Evolutionary conservation across 2,329 filamentous ascomycete genomes (phyloP), one percentile per base, ranked within the genome.

Genomic region (Sarocladium brachiariae): DNA sequence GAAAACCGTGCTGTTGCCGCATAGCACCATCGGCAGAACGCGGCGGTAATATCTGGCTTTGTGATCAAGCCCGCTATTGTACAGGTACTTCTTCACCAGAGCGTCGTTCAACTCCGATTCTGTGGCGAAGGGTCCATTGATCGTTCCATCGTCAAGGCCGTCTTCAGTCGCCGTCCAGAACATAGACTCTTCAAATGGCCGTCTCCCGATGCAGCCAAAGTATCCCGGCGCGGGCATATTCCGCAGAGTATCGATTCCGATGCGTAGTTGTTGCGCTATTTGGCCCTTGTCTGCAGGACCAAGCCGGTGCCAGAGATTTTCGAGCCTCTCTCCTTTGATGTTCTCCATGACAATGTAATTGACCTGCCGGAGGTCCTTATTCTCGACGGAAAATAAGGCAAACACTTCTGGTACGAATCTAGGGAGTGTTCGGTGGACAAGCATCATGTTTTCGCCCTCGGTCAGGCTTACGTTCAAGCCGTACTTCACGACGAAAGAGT

Each of bases 1-100:
- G 25, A 58, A 60, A 7, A 59, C 50, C 18, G n/a, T 1, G 33
- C 46, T 24, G 19, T 50, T 35, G 9, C 33, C 33, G 8, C 14
- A 10, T 10, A 35, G 14, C 9, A 16, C n/a, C 14, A 10, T 35
- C n/a, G 14, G 14, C 7, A 35, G 16, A 7, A n/a, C n/a, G 9
- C 14, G 7, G 5, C 33, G 33, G 33, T 35, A 35, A 16, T 14
- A 35, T 35, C 8, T n/a, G 9, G 33, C 33, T 16, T 35, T 35
- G 33, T 11, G 10, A 7, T 10, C 5, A 7, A 35, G 9, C n/a
- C 33, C 14, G 33, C 33, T 7, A 31, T 31, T 13, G 8, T 31
- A 13, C 10, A 35, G 9, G 33, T 9, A 9, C 33, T 16, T 35
- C 33, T 14, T 14, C 6, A 35, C n/a, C 33, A 35, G 6, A 14